Conservation (phyloP, 1,284 basidiomycete species). For the Lentinula novae-zelandiae region DNA sequence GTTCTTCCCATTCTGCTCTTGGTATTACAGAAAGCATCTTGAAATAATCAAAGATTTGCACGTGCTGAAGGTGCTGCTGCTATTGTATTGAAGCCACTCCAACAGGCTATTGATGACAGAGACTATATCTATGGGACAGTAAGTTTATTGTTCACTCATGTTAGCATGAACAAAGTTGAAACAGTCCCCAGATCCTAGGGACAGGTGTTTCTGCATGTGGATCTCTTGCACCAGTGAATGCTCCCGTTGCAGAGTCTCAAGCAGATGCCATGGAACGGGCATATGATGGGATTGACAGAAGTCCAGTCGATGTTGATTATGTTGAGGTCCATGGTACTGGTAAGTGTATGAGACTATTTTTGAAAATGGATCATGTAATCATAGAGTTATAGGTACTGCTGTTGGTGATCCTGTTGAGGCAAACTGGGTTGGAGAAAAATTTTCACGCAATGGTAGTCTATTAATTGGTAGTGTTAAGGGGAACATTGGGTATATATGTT, state of each 20-base stretch:
- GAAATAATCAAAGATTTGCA: conserved; percentile 16
- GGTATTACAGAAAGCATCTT: too few species aligned
- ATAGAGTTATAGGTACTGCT: conserved; percentile 32
- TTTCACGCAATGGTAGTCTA: conserved; percentile 27
- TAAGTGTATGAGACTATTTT: neutral
- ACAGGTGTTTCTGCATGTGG: conserved; percentile 31
- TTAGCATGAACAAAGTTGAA: neutral
- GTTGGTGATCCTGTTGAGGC: conserved; percentile 47
- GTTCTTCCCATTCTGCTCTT: neutral
- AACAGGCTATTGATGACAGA: conserved; percentile 22
- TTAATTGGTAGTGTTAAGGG: conserved; percentile 44
- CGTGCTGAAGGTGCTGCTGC: conserved; percentile 22
- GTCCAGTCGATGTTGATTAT: conserved; percentile 36
- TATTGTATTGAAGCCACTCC: conserved; percentile 22
- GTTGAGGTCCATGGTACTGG: conserved; percentile 44
- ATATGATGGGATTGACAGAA: conserved; percentile 21
- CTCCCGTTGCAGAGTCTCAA: conserved; percentile 29
- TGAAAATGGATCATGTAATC: neutral
- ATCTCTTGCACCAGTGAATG: conserved; percentile 24
- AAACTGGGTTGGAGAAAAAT: conserved; percentile 41
- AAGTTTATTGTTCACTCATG: neutral
- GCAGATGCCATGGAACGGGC: conserved; percentile 29
- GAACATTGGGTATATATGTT: conserved; percentile 35
- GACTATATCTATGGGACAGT: conserved; percentile 25
- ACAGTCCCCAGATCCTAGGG: conserved; percentile 27